phyloP scores from a whole-genome alignment of 805 yeast species.

The Teunomyces atbi region DNA sequence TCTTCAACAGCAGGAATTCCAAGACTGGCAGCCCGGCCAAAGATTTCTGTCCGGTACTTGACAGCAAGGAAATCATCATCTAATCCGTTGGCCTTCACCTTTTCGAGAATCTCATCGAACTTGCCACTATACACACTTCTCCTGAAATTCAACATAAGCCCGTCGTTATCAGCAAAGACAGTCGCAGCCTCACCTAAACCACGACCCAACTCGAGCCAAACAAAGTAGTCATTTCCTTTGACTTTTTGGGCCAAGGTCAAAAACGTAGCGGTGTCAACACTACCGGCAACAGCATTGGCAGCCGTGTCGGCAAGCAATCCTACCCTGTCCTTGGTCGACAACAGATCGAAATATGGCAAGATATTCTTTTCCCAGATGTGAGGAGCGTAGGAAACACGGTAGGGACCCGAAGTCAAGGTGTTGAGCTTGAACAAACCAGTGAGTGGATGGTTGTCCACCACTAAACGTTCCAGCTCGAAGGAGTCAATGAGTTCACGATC shows the following conservation, averaged over 20 bases:
- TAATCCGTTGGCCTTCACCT: conserved; percentile 17
- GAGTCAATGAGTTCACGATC: conserved; percentile 16
- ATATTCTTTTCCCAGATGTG: conserved; percentile 40
- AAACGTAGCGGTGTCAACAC: conserved; percentile 39
- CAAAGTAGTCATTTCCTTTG: conserved; percentile 41
- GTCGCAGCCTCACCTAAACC: conserved; percentile 32
- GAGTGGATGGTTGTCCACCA: conserved; percentile 21
- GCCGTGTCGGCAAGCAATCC: conserved; percentile 55
- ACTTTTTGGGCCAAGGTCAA: conserved; percentile 39
- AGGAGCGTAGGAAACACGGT: conserved; percentile 53
- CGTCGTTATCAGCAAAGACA: conserved; percentile 30
- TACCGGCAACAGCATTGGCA: conserved; percentile 49
- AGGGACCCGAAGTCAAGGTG: conserved; percentile 50
- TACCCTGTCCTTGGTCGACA: conserved; percentile 50
- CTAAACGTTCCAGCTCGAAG: conserved; percentile 20
- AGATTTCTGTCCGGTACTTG: conserved; percentile 38
- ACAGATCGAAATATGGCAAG: conserved; percentile 32
- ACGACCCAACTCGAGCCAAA: conserved; percentile 54
- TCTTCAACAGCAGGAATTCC: conserved; percentile 37
- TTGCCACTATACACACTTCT: conserved; percentile 29
- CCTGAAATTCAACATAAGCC: conserved; percentile 31
- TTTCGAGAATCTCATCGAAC: conserved; percentile 23
- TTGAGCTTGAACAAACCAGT: conserved; percentile 45
- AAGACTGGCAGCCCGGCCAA: conserved; percentile 39
- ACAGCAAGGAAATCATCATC: conserved; percentile 26